These are phyloP conservation scores for Pythium rhizo-oryzae DNA, from an alignment of 352 stramenopile genomes.

Conservation along the genomic window DNA sequence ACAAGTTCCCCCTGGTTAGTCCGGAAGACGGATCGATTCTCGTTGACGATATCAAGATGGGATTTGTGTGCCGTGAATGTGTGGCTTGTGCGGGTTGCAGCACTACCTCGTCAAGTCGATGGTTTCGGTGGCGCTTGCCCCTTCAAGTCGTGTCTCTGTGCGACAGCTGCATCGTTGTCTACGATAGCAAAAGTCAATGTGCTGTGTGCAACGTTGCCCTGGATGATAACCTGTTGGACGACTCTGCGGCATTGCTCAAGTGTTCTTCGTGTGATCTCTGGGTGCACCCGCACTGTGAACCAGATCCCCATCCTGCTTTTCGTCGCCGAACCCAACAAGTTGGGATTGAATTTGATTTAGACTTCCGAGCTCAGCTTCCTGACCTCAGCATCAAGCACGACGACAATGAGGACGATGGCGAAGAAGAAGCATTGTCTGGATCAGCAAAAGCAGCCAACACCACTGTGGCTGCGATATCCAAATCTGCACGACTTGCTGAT, in stretches of 20 bases:
- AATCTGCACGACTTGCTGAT: slow-evolving; percentile 58
- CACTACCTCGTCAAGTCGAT: slow-evolving; percentile 24
- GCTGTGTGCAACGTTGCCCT: slow-evolving; percentile 64
- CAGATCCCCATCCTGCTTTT: slow-evolving; percentile 66
- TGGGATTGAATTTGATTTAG: slow-evolving; percentile 48
- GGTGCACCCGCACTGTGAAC: slow-evolving; percentile 82
- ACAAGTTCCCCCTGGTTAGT: slow-evolving; percentile 55
- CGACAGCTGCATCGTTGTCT: slow-evolving; percentile 58
- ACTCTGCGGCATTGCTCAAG: slow-evolving; percentile 56
- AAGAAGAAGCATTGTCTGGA: slow-evolving; percentile 7
- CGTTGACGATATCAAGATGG: slow-evolving; percentile 60
- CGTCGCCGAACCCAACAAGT: slow-evolving; percentile 26
- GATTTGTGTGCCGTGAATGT: slow-evolving; percentile 75
- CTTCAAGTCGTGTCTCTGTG: slow-evolving; percentile 70
- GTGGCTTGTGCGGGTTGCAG: slow-evolving; percentile 63
- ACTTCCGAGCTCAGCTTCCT: slow-evolving; percentile 43
- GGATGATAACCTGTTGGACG: slow-evolving; percentile 44
- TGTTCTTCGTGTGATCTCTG: slow-evolving; percentile 82
- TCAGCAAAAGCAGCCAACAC: background rate
- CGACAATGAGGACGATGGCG: slow-evolving; percentile 19
- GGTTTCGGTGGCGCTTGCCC: slow-evolving; percentile 77
- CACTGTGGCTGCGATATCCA: slow-evolving; percentile 18
- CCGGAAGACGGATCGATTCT: slow-evolving; percentile 58
- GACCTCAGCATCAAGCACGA: slow-evolving; percentile 20
- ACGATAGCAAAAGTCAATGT: slow-evolving; percentile 71